phyloP scores from a whole-genome alignment of 2,329 filamentous ascomycete genomes.

The Neopestalotiopsis rosae region DNA sequence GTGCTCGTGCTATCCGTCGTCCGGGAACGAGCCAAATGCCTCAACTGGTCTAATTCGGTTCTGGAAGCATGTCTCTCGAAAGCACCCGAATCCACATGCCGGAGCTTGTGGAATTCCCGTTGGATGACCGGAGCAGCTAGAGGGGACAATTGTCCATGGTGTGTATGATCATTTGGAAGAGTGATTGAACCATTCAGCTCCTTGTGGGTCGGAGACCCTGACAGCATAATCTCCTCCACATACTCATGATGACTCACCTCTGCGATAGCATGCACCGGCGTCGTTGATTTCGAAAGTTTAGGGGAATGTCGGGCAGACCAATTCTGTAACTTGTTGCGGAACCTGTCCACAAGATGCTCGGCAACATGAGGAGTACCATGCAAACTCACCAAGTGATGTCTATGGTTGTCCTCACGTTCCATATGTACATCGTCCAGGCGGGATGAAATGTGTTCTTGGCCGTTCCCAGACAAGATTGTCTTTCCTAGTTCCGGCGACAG shows the following conservation, averaged over 20 bases:
- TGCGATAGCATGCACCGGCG: conserved; percentile 22
- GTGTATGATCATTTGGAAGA: not conserved
- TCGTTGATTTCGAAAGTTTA: conserved; percentile 23
- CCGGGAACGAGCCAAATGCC: not conserved
- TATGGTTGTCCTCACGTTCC: conserved; percentile 22
- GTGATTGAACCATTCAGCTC: not conserved
- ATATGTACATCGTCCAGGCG: conserved; percentile 13
- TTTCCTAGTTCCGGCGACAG: too few relatives aligned
- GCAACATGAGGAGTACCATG: conserved; percentile 40
- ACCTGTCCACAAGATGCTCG: conserved; percentile 36
- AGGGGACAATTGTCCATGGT: not conserved
- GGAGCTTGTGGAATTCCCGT: not conserved
- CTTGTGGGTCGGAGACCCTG: conserved; percentile 21
- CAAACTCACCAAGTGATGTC: conserved; percentile 38
- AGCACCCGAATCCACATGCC: conserved; percentile 5
- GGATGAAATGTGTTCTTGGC: conserved; percentile 8
- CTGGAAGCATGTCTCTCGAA: not conserved
- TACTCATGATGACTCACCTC: conserved; percentile 23
- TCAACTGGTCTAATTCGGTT: not conserved
- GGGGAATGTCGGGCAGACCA: not conserved
- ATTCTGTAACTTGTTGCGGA: not conserved
- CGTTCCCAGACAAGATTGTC: not conserved
- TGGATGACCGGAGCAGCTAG: not conserved
- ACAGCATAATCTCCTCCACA: conserved; percentile 20
- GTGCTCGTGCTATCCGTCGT: not conserved